Evolutionary conservation across 768 basidiomycete species (phyloP), one percentile per base, ranked within the genome.

Genomic region (Macrolepiota fuliginosa): DNA sequence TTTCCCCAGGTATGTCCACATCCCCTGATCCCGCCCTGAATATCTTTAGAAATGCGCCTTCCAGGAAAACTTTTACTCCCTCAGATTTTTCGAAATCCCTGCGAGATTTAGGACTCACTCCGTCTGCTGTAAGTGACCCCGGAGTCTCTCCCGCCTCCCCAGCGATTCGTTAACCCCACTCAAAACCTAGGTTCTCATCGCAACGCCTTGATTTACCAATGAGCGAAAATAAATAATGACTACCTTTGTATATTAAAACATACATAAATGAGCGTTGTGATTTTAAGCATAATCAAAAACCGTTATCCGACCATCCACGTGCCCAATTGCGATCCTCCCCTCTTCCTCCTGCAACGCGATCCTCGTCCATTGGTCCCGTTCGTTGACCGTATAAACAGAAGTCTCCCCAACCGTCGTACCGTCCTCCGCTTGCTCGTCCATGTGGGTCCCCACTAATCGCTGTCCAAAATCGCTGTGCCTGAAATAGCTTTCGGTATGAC

Each of bases 91-190:
- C 81, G n/a, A 89, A 87, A 72, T 87, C 88, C 22, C 72, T 98
- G 66, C 85, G 85, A 62, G 91, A 94, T 59, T 82, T 96, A 29
- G 95, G 93, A 4, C 76, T 98, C 63, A 95, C 94, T 19, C 95
- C 95, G 1, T 95, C 93, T 57, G 94, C 95, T 55, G 94, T 94
- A 72, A 58, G 83, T 76, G 42, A 52, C 39, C 47, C 58, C 57
- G 24, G 32, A 56, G 13, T 11, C 40, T 25, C 15, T 40, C 6
- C 6, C n/a, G 4, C 22, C 32, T 19, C 15, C 29, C 50, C 40
- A 29, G 19, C 49, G 24, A 45, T 37, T 29, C 50, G 37, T 62
- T 17, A 64, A 24, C 51, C 35, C 61, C 51, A 45, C 51, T 35
- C 58, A 50, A 47, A n/a, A 37, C 55, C 11, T 53, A 87, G 85